Evolutionary conservation across 805 yeast genomes (phyloP).

Genomic region (Kodamaea kaohsiungensis): DNA sequence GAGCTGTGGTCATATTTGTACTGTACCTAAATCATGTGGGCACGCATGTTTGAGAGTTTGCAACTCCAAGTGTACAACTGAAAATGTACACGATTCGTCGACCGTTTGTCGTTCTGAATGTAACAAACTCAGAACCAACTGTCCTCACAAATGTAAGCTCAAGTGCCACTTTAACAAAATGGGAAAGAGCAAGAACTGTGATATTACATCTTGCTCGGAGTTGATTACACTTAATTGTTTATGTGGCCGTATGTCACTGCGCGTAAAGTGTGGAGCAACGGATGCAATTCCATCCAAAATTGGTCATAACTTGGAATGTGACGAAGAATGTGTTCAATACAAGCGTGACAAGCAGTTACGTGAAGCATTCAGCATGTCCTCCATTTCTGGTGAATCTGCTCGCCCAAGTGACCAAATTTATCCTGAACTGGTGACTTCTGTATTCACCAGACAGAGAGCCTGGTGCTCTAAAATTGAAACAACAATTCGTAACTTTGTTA

Average conservation of each 20-base stretch:
- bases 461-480: constrained; percentile 73
- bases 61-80: constrained; percentile 58
- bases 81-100: constrained; percentile 52
- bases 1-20: constrained; percentile 55
- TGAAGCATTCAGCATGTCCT: constrained; percentile 52
- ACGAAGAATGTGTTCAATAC: constrained; percentile 63
- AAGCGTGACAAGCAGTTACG: constrained; percentile 63
- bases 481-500: constrained; percentile 50
- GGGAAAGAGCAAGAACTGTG: constrained; percentile 45
- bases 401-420: constrained; percentile 34
- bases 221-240: constrained; percentile 53
- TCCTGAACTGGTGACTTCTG: constrained; percentile 45
- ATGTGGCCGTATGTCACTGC: constrained; percentile 59
- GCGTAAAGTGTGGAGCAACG: constrained; percentile 61
- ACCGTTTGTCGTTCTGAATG: constrained; percentile 59
- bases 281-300: constrained; percentile 29
- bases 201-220: constrained; percentile 51
- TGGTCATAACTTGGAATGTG: constrained; percentile 56
- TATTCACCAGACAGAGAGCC: constrained; percentile 53
- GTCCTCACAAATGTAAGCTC: constrained; percentile 68
- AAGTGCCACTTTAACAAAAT: constrained; percentile 61
- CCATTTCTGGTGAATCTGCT: constrained; percentile 11
- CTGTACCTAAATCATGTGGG: constrained; percentile 36
- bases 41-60: constrained; percentile 58
- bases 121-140: constrained; percentile 47